Evolutionary conservation across 1,139 yeast species (phyloP), one percentile per base, ranked within the genome.

Genomic region (Yamadazyma sp.): DNA sequence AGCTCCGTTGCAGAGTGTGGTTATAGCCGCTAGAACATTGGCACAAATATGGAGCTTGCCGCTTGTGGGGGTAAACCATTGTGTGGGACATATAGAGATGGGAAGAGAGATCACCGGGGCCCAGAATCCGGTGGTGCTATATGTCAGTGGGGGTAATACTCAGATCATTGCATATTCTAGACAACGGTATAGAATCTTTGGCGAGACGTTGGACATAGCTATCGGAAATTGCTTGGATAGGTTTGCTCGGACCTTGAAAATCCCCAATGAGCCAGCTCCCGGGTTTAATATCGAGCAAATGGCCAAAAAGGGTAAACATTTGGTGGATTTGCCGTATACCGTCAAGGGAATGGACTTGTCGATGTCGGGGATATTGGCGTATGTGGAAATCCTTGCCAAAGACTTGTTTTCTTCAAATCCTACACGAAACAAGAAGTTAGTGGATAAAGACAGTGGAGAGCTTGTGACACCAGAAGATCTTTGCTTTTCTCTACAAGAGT

Each of bases 271-370:
- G 31, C 99, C 99, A 1, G 87, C 95, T 12, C 99, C 99, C 0
- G 99, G 99, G 1, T 94, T 88, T 62, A 92, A 92, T 55, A 92
- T 92, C 46, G 98, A 94, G 61, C 96, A 88, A 55, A 61, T 92
- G 69, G 98, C 98, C 12, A 86, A 83, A 50, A 73, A 73, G 57
- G 80, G 94, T 9, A 72, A 70, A 39, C 78, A 78, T 45, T 77
- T 86, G 46, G 86, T 90, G 2, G 81, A 78, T 34, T 66, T 92
- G 37, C 98, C 98, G 0, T 92, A 92, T 57, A 90, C 97, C 0
- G 97, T 92, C 14, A 94, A 92, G 59, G 99, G 99, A 5, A 94
- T 92, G 99, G 99, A 92, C 62, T 59, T 92, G 47, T 86, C 96
- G 35, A 87, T 92, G 96, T 86, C 96, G 43, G 99, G 99, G 8